Evolutionary conservation across 805 yeast species (phyloP).

Genomic region (Middelhovenomyces tepae): DNA sequence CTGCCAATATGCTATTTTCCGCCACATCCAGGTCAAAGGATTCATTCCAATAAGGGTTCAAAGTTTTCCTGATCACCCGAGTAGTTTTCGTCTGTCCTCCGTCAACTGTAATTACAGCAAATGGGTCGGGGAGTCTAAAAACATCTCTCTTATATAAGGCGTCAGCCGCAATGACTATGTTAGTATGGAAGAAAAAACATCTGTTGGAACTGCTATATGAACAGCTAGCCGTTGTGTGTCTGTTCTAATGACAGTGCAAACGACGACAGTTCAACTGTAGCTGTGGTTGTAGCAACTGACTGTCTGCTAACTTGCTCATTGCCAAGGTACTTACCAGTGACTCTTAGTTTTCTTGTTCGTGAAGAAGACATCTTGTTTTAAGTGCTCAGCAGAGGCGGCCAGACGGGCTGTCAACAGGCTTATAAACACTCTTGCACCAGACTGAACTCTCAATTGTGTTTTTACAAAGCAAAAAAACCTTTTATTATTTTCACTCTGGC

Average conservation of each 20-base stretch:
- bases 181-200: not conserved
- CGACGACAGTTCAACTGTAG: too few species aligned
- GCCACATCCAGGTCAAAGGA: conserved; percentile 67
- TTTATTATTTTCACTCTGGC: too few species aligned
- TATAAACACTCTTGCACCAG: too few species aligned
- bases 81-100: conserved; percentile 95
- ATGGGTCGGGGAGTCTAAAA: conserved; percentile 87
- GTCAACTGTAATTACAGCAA: conserved; percentile 95
- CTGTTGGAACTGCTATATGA: too few species aligned
- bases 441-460: too few species aligned
- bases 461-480: too few species aligned
- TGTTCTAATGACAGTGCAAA: too few species aligned
- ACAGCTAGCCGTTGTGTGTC: too few species aligned
- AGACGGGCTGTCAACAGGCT: not conserved
- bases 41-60: conserved; percentile 98
- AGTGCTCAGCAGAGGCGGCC: not conserved
- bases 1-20: conserved; percentile 79
- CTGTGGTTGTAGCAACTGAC: too few species aligned
- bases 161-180: conserved; percentile 78
- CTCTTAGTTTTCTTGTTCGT: conserved; percentile 1
- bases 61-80: conserved; percentile 82
- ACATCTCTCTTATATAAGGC: conserved; percentile 92
- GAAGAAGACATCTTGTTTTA: not conserved
- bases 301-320: too few species aligned
- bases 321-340: not conserved